Percentiles rank a stretch among this genome's conserved stretches.
phyloP scores from a whole-genome alignment of 177 flowering plant genomes.

The Vitis hybrid region DNA sequence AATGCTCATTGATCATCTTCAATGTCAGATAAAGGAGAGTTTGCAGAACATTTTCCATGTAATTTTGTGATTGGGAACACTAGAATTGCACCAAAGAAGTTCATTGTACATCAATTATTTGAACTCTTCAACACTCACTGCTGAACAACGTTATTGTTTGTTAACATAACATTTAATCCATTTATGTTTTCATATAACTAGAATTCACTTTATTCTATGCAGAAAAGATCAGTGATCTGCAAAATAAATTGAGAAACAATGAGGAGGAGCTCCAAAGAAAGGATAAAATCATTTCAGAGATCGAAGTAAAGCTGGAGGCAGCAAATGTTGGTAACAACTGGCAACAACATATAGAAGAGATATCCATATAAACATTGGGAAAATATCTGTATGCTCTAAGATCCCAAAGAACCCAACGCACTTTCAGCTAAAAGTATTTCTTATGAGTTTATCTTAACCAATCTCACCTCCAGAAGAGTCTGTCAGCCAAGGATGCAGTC shows the following conservation, averaged over 20 bases:
- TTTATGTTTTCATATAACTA: not conserved
- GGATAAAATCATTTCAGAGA: slow-evolving; percentile 41
- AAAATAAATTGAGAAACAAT: slow-evolving; percentile 31
- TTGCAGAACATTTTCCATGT: too few relatives aligned
- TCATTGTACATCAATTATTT: too few relatives aligned
- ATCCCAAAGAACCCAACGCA: not conserved
- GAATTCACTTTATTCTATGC: slow-evolving; percentile 16
- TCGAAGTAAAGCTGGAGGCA: slow-evolving; percentile 48
- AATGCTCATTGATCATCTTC: not conserved
- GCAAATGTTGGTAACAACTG: slow-evolving; percentile 23
- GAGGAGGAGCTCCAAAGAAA: slow-evolving; percentile 44
- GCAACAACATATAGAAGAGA: slow-evolving; percentile 44
- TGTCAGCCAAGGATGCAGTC: slow-evolving; percentile 42
- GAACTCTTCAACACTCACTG: too few relatives aligned
- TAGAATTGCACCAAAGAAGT: not conserved
- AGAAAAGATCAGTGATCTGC: slow-evolving; percentile 48
- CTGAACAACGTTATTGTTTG: too few relatives aligned
- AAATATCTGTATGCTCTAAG: not conserved
- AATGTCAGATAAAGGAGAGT: too few relatives aligned
- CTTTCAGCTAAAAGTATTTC: slow-evolving; percentile 6
- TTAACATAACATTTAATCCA: not conserved
- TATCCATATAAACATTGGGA: slow-evolving; percentile 34
- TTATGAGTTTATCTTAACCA: slow-evolving; percentile 24
- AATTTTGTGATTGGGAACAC: too few relatives aligned
- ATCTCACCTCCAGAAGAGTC: slow-evolving; percentile 50